Evolutionary conservation across 306 rosid species (phyloP).

Genomic region (Canavalia ensiformis): DNA sequence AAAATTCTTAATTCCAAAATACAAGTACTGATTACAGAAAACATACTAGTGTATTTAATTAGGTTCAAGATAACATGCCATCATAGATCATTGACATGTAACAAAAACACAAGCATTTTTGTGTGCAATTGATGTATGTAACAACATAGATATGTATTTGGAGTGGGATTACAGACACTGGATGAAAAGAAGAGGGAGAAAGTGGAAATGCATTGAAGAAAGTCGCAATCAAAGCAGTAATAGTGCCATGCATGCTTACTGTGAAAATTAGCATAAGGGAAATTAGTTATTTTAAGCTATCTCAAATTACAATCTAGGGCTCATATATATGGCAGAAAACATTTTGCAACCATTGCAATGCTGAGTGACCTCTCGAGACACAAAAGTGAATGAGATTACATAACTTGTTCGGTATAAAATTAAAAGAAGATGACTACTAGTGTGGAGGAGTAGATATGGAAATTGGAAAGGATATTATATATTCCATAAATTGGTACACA

Average conservation of each 20-base stretch:
- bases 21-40: background rate
- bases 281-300: background rate
- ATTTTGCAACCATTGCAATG: background rate
- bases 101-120: constrained; percentile 12
- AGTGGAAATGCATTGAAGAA: constrained; percentile 5
- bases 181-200: background rate
- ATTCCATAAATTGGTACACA: background rate
- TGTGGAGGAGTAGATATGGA: background rate
- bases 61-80: constrained; percentile 15
- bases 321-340: background rate
- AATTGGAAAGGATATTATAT: background rate
- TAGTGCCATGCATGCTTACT: background rate
- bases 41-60: background rate
- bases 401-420: background rate
- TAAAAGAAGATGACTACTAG: background rate
- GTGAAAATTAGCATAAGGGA: background rate
- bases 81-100: constrained; percentile 12
- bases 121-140: constrained; percentile 19
- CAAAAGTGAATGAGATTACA: background rate
- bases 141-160: background rate
- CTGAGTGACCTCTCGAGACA: background rate
- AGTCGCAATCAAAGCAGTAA: constrained; percentile 11
- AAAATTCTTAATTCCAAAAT: constrained; percentile 31
- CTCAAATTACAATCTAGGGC: background rate
- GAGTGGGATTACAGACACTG: background rate